Conservation (phyloP, 2,329 filamentous ascomycete genomes). For the Septoria petroselini region DNA sequence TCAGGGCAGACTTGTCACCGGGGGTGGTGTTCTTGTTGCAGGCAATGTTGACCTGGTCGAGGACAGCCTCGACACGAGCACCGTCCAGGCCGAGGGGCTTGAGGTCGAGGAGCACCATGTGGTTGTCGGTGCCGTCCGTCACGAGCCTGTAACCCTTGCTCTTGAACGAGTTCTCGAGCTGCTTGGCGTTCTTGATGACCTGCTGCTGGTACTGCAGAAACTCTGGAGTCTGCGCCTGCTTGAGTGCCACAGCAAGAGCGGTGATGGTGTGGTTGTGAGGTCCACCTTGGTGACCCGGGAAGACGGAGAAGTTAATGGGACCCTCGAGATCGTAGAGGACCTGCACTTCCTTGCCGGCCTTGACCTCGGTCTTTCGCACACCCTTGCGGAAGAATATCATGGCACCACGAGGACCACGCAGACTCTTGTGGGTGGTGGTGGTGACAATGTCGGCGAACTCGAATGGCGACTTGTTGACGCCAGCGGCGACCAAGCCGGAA, state of each 20-base stretch:
- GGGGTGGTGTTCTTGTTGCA: slow-evolving; percentile 99
- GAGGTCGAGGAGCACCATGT: slow-evolving; percentile 94
- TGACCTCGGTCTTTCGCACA: slow-evolving; percentile 81
- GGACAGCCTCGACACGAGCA: slow-evolving; percentile 89
- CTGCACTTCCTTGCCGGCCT: slow-evolving; percentile 73
- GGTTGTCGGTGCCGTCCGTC: slow-evolving; percentile 91
- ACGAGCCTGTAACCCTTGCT: slow-evolving; percentile 89
- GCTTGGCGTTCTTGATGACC: slow-evolving; percentile 90
- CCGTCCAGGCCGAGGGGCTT: slow-evolving; percentile 79
- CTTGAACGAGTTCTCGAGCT: slow-evolving; percentile 75
- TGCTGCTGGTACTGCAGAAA: slow-evolving; percentile 93
- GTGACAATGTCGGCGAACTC: slow-evolving; percentile 91
- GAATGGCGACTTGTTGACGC: slow-evolving; percentile 92
- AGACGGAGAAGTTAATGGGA: slow-evolving; percentile 98
- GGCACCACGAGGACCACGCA: slow-evolving; percentile 92
- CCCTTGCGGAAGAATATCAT: slow-evolving; percentile 99
- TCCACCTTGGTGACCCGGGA: slow-evolving; percentile 97
- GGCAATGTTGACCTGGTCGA: slow-evolving; percentile 97
- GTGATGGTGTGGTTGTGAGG: slow-evolving; percentile 99
- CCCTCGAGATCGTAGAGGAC: slow-evolving; percentile 88
- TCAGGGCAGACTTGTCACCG: slow-evolving; percentile 94
- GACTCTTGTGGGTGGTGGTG: slow-evolving; percentile 98
- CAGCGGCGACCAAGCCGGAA: slow-evolving; percentile 88
- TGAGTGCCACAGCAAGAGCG: slow-evolving; percentile 86
- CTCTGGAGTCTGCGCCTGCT: slow-evolving; percentile 85